Evolutionary conservation across 1,284 basidiomycete species (phyloP), one percentile per base, ranked within the genome.

Genomic region (Leccinum laetum): DNA sequence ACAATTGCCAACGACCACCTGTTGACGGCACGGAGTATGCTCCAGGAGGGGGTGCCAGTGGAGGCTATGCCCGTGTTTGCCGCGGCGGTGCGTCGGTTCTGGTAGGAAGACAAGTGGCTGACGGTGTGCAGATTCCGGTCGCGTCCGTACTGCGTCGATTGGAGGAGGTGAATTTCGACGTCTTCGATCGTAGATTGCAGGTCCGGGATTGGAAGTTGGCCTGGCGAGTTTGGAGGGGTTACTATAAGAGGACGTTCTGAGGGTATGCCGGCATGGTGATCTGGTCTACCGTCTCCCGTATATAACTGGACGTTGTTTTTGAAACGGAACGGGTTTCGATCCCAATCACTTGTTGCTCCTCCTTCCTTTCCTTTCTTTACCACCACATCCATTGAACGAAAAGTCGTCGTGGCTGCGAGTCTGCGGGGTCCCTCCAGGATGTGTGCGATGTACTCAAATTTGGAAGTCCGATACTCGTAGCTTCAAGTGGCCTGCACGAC

Each of bases 1-100:
- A 94, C 92, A 10, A 79, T 93, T 18, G 96, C 95, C 49, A 95
- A 97, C 80, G 95, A 97, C 79, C 92, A 98, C 78, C 77, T 98
- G 68, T 83, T 91, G 70, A 95, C 94, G 3, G 94, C 95, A 2
- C 85, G 93, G 55, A 85, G 88, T 62, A 89, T 92, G 83, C 85
- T 96, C 73, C 86, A 87, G 69, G 83, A 86, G 59, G 83, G 81
- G 71, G 84, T 94, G 58, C 92, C 92, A 13, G 70, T 67, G 32
- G 80, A 78, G 62, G 92, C 86, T 29, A 86, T 94, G 82, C 91
- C 93, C 4, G 82, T 95, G 29, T 94, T 98, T 78, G 79, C 95
- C 37, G 80, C 86, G 65, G 92, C 88, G 69, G 94, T 95, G 73
- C 69, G 90, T 87, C 49, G 56, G 16, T 46, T 63, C 2, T 6